phyloP scores from a whole-genome alignment of 129 eudicot species.

The Arctium lappa region DNA sequence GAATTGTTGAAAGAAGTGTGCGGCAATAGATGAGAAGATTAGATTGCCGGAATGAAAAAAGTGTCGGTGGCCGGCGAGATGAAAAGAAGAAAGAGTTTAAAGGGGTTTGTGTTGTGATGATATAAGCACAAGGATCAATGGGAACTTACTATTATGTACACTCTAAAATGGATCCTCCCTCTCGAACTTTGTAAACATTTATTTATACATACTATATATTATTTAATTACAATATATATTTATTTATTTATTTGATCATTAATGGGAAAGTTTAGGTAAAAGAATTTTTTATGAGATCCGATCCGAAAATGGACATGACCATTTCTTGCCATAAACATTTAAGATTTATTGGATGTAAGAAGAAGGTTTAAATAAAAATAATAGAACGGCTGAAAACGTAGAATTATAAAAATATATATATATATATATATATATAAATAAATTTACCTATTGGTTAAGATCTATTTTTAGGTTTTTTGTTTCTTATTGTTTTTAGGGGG shows the following conservation, averaged over 20 bases:
- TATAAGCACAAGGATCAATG: conserved; percentile 27
- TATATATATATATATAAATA: no score
- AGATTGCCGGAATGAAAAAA: conserved; percentile 30
- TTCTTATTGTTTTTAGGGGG: no score
- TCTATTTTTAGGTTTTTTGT: no score
- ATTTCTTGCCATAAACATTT: neutral
- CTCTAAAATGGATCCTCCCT: conserved; percentile 3
- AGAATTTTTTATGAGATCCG: neutral
- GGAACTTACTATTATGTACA: conserved; percentile 26
- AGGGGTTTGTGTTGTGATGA: conserved; percentile 7
- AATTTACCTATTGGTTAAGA: no score
- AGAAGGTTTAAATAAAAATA: neutral
- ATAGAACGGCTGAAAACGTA: neutral
- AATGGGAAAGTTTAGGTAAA: neutral
- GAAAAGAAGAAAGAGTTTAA: conserved; percentile 17
- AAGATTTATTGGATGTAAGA: neutral
- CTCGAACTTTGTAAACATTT: neutral
- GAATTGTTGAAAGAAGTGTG: neutral
- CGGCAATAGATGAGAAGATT: neutral
- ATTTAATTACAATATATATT: no score
- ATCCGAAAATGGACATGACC: neutral
- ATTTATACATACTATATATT: neutral
- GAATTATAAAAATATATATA: no score
- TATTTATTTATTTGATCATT: neutral
- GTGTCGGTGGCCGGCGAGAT: conserved; percentile 39